Evolutionary conservation across 257 asterid genomes (phyloP).

Genomic region (Euphrasia confusa): DNA sequence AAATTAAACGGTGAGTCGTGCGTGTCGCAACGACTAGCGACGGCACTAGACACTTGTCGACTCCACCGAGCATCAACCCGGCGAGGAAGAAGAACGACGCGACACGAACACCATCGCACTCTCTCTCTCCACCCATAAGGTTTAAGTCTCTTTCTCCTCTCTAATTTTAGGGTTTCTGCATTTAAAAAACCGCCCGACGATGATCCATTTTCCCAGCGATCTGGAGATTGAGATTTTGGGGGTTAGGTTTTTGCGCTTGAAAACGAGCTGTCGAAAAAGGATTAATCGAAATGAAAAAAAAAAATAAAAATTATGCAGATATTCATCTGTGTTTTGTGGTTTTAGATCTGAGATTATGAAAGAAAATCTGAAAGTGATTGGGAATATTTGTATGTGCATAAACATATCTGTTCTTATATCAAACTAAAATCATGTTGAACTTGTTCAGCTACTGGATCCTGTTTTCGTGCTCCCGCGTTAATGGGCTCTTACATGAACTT

Average conservation of each 20-base stretch:
- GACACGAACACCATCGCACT: conserved; percentile 47
- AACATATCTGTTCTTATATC: conserved; percentile 7
- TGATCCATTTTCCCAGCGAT: neutral
- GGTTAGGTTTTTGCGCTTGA: conserved; percentile 19
- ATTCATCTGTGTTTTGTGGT: too few relatives aligned
- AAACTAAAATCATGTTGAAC: conserved; percentile 22
- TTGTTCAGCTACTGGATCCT: conserved; percentile 32
- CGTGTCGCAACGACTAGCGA: conserved; percentile 29
- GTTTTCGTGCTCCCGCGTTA: conserved; percentile 22
- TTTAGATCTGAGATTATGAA: conserved; percentile 24
- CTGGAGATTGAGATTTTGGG: conserved; percentile 14
- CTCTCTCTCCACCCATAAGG: conserved; percentile 36
- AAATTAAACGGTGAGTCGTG: conserved; percentile 33
- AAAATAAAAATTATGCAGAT: conserved; percentile 20
- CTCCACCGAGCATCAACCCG: conserved; percentile 44
- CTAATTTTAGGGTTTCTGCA: neutral
- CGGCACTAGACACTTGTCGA: conserved; percentile 72
- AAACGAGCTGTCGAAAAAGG: conserved; percentile 28
- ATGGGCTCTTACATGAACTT: conserved; percentile 83
- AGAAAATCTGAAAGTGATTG: neutral
- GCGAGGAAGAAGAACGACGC: conserved; percentile 66
- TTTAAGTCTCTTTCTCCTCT: conserved; percentile 17
- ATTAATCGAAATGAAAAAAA: conserved; percentile 9
- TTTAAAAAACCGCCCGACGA: neutral
- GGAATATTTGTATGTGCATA: neutral